Conservation (phyloP, 306 rosid genomes). For the Rosa lucieae region DNA sequence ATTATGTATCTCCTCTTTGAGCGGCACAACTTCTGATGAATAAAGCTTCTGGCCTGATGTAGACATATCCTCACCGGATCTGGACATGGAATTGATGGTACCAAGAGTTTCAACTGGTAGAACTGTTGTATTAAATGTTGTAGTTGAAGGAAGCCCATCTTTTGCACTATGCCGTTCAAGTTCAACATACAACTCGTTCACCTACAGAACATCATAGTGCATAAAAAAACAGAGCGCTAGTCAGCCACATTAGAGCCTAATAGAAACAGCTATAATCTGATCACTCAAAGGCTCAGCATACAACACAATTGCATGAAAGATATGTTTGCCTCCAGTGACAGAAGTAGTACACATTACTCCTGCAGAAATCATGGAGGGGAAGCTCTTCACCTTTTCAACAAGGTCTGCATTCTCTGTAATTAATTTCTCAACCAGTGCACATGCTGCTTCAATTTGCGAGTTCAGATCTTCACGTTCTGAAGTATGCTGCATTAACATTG, state of each 20-base stretch:
- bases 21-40: constrained; percentile 31
- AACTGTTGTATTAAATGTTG: constrained; percentile 12
- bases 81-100: constrained; percentile 24
- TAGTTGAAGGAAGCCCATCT: constrained; percentile 32
- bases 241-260: not conserved
- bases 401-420: constrained; percentile 78
- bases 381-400: constrained; percentile 73
- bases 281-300: not conserved
- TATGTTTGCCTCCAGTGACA: not conserved
- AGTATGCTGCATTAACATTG: constrained; percentile 26
- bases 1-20: constrained; percentile 32
- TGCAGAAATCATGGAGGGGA: not conserved
- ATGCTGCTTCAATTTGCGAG: constrained; percentile 71
- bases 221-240: not conserved
- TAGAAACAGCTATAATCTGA: not conserved
- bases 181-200: constrained; percentile 54
- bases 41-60: constrained; percentile 28
- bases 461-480: constrained; percentile 58
- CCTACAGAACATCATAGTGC: constrained; percentile 36
- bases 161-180: constrained; percentile 41
- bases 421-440: constrained; percentile 61
- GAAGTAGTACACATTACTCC: not conserved
- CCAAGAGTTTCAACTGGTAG: constrained; percentile 27
- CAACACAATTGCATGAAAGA: not conserved
- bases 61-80: constrained; percentile 31